Base-by-base conservation (phyloP, 371 early-diverging fungal genomes). In the Mucor mucedo region DNA sequence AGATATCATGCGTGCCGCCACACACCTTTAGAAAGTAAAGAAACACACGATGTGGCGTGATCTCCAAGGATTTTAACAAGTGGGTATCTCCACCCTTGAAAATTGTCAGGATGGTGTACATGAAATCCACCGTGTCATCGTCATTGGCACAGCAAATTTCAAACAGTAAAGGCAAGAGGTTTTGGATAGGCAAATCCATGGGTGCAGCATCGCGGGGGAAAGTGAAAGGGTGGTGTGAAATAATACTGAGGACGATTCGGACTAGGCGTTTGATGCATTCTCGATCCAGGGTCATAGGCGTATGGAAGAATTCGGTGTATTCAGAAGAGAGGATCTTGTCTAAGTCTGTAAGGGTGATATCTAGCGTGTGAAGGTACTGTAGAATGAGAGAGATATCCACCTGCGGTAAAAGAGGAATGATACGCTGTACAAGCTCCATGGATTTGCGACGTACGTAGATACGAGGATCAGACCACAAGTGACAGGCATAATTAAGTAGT, bases 71-170 rank as follows among this genome's bases (percentile, higher is more conserved):
- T n/a, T 58, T n/a, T n/a, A 57, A 48, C 28, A 45, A 60, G 55
- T 55, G 59, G 66, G 39, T 55, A 21, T 21, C 21, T 21, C 21
- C 21, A 21, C 21, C 21, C 21, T 21, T 21, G 21, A 21, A 65
- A 27, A 65, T n/a, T 11, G 55, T 44, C 2, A 66, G 57, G 0
- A 66, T 8, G 0, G 54, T 60, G 29, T 60, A 35, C 11, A 66
- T 3, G 1, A 66, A 21, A 3, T 56, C 49, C 2, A 52, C 49
- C 0, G 66, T 52, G 49, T 65, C 65, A 10, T 69, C 65, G 16
- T 69, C 69, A 41, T 60, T 65, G 3, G 52, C 62, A 61, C 69
- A 69, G 13, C 65, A 69, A 9, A 61, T 57, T 32, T 57, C 54
- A 35, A 69, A 65, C 14, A 69, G 28, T 0, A 56, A 21, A 21